Evolutionary conservation across 2,329 filamentous ascomycete species (phyloP).

Genomic region (Chaetomium strumarium): DNA sequence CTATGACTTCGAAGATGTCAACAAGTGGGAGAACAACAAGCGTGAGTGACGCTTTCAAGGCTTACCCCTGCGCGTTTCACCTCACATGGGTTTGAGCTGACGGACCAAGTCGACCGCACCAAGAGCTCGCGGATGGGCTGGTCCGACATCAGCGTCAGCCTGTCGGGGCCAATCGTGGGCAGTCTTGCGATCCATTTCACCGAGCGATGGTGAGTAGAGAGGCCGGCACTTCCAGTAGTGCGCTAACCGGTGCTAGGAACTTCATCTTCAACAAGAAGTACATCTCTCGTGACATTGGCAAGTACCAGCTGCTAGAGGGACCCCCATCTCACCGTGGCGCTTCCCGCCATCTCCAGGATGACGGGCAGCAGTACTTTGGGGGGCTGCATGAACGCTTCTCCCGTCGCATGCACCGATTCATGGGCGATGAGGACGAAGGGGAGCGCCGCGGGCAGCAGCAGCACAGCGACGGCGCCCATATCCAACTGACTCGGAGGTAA

Average conservation of each 20-base stretch:
- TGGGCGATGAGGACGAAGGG: slow-evolving; percentile 31
- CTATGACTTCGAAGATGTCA: slow-evolving; percentile 72
- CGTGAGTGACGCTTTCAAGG: slow-evolving; percentile 32
- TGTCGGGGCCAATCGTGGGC: slow-evolving; percentile 68
- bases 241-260: slow-evolving; percentile 47
- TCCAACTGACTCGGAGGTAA: slow-evolving; percentile 49
- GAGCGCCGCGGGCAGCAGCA: slow-evolving; percentile 12
- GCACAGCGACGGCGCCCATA: slow-evolving; percentile 31
- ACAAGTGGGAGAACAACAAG: slow-evolving; percentile 79
- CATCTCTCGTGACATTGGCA: slow-evolving; percentile 41
- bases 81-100: slow-evolving; percentile 1
- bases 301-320: slow-evolving; percentile 36
- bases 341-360: slow-evolving; percentile 20
- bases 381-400: slow-evolving; percentile 32
- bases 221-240: neutral
- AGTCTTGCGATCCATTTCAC: slow-evolving; percentile 74
- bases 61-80: neutral
- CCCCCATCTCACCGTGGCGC: slow-evolving; percentile 23
- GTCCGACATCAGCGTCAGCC: slow-evolving; percentile 76
- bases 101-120: slow-evolving; percentile 60
- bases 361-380: slow-evolving; percentile 27
- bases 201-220: slow-evolving; percentile 60
- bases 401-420: slow-evolving; percentile 35
- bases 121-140: slow-evolving; percentile 84
- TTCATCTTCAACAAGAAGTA: slow-evolving; percentile 86